These are phyloP conservation scores for Plantago lanceolata DNA, from an alignment of 305 asterid species.

Conservation along the genomic window DNA sequence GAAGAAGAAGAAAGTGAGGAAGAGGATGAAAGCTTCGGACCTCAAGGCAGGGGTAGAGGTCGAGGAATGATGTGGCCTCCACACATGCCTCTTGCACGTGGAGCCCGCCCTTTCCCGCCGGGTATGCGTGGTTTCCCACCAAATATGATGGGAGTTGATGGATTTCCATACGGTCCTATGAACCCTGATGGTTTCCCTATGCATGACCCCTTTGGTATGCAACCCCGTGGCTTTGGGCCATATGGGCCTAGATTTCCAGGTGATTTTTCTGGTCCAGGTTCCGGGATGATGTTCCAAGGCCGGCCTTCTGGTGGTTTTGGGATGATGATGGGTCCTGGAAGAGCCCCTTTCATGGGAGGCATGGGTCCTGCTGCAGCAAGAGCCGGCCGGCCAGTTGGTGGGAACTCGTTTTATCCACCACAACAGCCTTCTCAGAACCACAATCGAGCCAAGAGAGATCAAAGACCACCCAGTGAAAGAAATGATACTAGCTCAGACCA, in stretches of 20 bases:
- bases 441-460: conserved; percentile 51
- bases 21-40: conserved; percentile 60
- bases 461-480: conserved; percentile 37
- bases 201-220: conserved; percentile 68
- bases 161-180: conserved; percentile 52
- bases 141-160: conserved; percentile 67
- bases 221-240: conserved; percentile 65
- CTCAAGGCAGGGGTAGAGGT: conserved; percentile 78
- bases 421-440: conserved; percentile 39
- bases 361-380: conserved; percentile 31
- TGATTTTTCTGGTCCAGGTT: conserved; percentile 55
- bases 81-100: conserved; percentile 63
- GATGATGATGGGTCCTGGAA: conserved; percentile 77
- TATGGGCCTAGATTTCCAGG: conserved; percentile 71
- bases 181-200: conserved; percentile 67
- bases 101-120: conserved; percentile 54
- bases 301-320: conserved; percentile 68
- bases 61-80: conserved; percentile 89
- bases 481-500: conserved; percentile 45
- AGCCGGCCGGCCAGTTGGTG: conserved; percentile 51
- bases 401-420: conserved; percentile 45
- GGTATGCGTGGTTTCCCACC: conserved; percentile 72
- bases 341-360: conserved; percentile 67
- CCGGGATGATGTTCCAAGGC: conserved; percentile 66
- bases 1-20: conserved; percentile 89